Conservation (phyloP, 2,329 filamentous ascomycete species). For the Hypoxylon sp. region DNA sequence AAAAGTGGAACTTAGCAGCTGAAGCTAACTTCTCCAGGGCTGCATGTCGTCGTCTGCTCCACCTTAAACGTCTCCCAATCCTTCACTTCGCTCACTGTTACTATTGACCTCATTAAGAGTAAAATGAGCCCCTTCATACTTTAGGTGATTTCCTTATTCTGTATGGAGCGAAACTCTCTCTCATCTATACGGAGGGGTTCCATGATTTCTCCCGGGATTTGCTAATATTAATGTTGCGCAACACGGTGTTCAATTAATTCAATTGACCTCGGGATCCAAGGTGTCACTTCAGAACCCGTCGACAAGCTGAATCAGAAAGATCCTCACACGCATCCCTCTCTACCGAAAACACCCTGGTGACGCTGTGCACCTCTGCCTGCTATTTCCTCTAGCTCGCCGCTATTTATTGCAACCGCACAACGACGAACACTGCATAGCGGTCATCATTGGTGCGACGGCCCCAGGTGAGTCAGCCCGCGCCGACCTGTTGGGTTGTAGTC, state of each 20-base stretch:
- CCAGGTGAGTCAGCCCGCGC: conserved; percentile 49
- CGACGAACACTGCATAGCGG: conserved; percentile 32
- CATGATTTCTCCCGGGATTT: conserved; percentile 17
- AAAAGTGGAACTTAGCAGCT: conserved; percentile 8
- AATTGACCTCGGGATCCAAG: conserved; percentile 32
- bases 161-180: conserved; percentile 11
- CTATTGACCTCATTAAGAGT: conserved; percentile 9
- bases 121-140: conserved; percentile 13
- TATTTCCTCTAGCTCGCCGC: conserved; percentile 29
- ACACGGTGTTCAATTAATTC: conserved; percentile 43
- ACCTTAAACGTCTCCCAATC: conserved; percentile 11
- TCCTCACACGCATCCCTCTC: conserved; percentile 7
- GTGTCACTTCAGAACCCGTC: conserved; percentile 32
- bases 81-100: conserved; percentile 12
- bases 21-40: conserved; percentile 9
- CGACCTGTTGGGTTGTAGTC: conserved; percentile 42
- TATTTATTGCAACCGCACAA: conserved; percentile 35
- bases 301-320: conserved; percentile 2
- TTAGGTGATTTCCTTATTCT: conserved; percentile 12
- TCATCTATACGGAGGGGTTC: conserved; percentile 8
- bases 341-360: conserved; percentile 41
- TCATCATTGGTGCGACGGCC: conserved; percentile 47
- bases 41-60: conserved; percentile 22
- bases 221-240: conserved; percentile 32
- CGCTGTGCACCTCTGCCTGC: conserved; percentile 36